These are phyloP conservation scores for Cymbidium sinense DNA, from an alignment of 106 monocot genomes.

Conservation along the genomic window DNA sequence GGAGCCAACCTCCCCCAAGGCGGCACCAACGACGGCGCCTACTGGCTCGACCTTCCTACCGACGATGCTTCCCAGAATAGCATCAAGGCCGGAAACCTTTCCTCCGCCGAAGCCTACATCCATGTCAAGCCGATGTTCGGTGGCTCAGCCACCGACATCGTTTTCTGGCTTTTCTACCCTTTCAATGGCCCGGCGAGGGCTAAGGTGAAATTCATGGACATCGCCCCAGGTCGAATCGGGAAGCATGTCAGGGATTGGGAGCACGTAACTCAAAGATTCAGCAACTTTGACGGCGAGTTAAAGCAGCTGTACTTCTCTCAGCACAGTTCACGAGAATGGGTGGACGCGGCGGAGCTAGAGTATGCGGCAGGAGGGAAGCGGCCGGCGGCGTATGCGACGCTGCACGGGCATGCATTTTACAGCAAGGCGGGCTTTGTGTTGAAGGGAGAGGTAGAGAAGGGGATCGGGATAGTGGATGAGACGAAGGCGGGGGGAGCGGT, in stretches of 20 bases:
- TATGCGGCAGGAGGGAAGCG: constrained; percentile 15
- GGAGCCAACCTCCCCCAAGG: constrained; percentile 77
- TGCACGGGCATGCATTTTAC: constrained; percentile 73
- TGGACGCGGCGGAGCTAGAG: constrained; percentile 44
- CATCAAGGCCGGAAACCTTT: constrained; percentile 49
- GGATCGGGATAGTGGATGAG: constrained; percentile 67
- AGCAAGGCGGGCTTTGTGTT: constrained; percentile 47
- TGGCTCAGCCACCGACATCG: constrained; percentile 64
- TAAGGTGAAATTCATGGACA: constrained; percentile 25
- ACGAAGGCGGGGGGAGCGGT: constrained; percentile 29
- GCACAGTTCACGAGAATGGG: constrained; percentile 69
- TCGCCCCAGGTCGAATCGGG: constrained; percentile 55
- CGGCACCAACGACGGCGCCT: constrained; percentile 53
- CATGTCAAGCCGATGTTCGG: constrained; percentile 75
- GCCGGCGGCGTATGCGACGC: constrained; percentile 45
- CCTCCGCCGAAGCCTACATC: constrained; percentile 39
- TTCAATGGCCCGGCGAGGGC: constrained; percentile 76
- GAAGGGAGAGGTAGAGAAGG: constrained; percentile 33
- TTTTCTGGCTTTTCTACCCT: constrained; percentile 75
- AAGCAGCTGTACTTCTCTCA: constrained; percentile 58
- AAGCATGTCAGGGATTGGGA: constrained; percentile 94
- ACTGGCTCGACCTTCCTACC: constrained; percentile 83
- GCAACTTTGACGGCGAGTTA: constrained; percentile 66
- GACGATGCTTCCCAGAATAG: constrained; percentile 18
- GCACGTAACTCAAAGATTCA: constrained; percentile 71